phyloP scores from a whole-genome alignment of 805 yeast species.

The Vanderwaltozyma tropicalis region DNA sequence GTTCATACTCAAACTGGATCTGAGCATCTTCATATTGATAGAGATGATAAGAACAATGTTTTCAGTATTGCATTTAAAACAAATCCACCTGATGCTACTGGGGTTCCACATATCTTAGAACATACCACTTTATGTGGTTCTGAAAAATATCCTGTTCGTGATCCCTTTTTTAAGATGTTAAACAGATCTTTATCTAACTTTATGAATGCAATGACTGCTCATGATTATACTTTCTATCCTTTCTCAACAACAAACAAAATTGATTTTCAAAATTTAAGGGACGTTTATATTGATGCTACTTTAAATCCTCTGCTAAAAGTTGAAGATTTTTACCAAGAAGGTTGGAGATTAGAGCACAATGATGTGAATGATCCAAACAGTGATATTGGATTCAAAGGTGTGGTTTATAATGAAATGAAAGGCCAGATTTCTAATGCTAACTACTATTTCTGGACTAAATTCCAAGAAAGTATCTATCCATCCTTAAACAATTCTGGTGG shows the following conservation, averaged over 20 bases:
- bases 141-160: conserved; percentile 81
- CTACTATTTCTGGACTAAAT: conserved; percentile 74
- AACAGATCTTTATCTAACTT: conserved; percentile 89
- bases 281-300: conserved; percentile 81
- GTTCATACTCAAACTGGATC: conserved; percentile 63
- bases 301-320: conserved; percentile 67
- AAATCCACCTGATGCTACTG: conserved; percentile 89
- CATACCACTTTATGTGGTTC: conserved; percentile 97
- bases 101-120: conserved; percentile 92
- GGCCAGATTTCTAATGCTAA: conserved; percentile 89
- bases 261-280: conserved; percentile 76
- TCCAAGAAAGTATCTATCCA: conserved; percentile 75
- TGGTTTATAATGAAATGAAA: conserved; percentile 96
- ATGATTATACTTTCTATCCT: conserved; percentile 91
- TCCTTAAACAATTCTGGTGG: conserved; percentile 88
- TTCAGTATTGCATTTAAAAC: conserved; percentile 87
- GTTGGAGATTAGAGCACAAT: conserved; percentile 88
- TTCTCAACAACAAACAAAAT: conserved; percentile 84
- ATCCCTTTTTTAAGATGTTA: conserved; percentile 95
- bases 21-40: conserved; percentile 74
- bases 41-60: conserved; percentile 83
- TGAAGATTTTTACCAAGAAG: conserved; percentile 88
- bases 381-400: conserved; percentile 79
- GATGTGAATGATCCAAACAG: conserved; percentile 44
- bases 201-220: conserved; percentile 99